phyloP scores from a whole-genome alignment of 2,329 filamentous ascomycete genomes.

The Drechslera avenae region DNA sequence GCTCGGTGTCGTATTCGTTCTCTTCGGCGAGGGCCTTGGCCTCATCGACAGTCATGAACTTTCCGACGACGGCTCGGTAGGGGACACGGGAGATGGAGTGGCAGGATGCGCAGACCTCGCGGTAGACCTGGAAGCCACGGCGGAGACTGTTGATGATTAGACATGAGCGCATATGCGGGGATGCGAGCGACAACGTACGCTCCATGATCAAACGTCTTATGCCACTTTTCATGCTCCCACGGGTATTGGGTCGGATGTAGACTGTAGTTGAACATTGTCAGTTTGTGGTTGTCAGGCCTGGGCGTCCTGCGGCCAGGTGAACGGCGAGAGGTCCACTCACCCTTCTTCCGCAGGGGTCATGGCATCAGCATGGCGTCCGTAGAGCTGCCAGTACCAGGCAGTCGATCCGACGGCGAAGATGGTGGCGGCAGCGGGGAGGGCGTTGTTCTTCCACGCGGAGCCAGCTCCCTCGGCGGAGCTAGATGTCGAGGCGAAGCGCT shows the following conservation, averaged over 20 bases:
- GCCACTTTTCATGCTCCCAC: conserved; percentile 90
- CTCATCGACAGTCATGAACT: conserved; percentile 93
- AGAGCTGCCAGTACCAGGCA: conserved; percentile 97
- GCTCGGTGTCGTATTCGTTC: conserved; percentile 98
- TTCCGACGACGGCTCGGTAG: conserved; percentile 89
- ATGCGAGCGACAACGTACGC: conserved; percentile 67
- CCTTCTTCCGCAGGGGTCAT: conserved; percentile 96
- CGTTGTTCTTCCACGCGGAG: conserved; percentile 80
- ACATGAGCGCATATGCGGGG: background rate
- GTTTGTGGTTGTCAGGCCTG: conserved; percentile 33
- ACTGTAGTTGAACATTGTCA: conserved; percentile 58
- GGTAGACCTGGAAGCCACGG: conserved; percentile 99
- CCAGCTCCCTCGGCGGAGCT: conserved; percentile 72
- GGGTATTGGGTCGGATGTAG: conserved; percentile 91
- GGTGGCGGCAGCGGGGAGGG: conserved; percentile 85
- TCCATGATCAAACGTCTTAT: conserved; percentile 96
- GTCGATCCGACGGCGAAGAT: conserved; percentile 85
- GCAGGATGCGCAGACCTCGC: conserved; percentile 96
- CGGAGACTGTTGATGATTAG: conserved; percentile 69
- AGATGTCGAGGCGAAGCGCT: conserved; percentile 71
- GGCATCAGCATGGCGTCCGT: conserved; percentile 84
- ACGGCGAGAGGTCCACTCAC: conserved; percentile 64
- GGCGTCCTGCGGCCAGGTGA: background rate
- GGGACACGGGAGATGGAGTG: conserved; percentile 95
- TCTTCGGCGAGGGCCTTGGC: conserved; percentile 97